A percentile compares a stretch with the other conserved stretches of the same genome.
Evolutionary conservation across 306 rosid species (phyloP).

Genomic region (Alnus rubra): DNA sequence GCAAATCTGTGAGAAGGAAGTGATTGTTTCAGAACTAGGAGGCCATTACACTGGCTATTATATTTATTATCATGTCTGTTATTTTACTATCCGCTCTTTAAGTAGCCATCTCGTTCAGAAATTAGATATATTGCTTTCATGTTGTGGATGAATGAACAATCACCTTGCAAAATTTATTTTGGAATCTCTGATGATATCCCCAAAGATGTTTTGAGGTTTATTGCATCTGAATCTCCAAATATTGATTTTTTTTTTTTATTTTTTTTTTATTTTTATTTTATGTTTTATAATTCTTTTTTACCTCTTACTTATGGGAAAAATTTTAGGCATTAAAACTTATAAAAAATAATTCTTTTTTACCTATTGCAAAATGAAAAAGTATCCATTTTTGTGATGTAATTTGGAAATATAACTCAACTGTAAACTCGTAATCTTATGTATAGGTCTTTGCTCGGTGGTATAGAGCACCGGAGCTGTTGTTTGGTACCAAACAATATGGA

Average conservation of each 20-base stretch:
- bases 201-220: neutral
- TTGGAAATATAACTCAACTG: slow-evolving; percentile 4
- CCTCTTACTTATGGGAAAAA: no score
- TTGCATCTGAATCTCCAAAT: neutral
- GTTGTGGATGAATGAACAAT: neutral
- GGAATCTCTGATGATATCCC: neutral
- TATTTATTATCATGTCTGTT: neutral
- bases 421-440: slow-evolving; percentile 21
- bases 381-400: neutral
- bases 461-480: slow-evolving; percentile 96
- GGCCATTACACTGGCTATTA: neutral
- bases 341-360: neutral
- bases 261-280: no score
- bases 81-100: neutral
- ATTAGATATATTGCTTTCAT: neutral
- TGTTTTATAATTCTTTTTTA: neutral
- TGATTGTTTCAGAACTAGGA: neutral
- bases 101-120: neutral
- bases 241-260: no score
- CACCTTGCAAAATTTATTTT: neutral
- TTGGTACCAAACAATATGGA: slow-evolving; percentile 94
- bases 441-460: slow-evolving; percentile 98
- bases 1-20: neutral
- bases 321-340: no score
- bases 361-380: neutral